These are phyloP conservation scores for Salix purpurea DNA, from an alignment of 345 rosid genomes.

Conservation along the genomic window DNA sequence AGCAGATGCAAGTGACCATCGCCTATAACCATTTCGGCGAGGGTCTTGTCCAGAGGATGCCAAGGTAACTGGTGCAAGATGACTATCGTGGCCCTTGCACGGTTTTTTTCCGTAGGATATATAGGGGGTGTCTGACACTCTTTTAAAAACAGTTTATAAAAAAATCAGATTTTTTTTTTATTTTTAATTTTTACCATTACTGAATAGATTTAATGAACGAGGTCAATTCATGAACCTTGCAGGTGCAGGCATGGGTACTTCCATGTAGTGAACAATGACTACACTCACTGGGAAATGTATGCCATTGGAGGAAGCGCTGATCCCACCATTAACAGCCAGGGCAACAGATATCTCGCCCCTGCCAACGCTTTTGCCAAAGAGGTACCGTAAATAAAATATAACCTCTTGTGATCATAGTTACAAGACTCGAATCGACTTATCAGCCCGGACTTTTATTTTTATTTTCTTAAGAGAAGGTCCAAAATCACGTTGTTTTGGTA, in stretches of 20 bases:
- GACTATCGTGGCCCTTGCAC: not conserved
- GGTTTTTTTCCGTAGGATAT: not conserved
- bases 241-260: slow-evolving; percentile 29
- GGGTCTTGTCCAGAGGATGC: slow-evolving; percentile 30
- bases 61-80: slow-evolving; percentile 13
- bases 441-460: no score
- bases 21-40: slow-evolving; percentile 30
- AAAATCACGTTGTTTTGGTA: no score
- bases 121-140: no score
- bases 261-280: slow-evolving; percentile 28
- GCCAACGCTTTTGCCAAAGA: slow-evolving; percentile 19
- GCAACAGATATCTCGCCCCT: slow-evolving; percentile 25
- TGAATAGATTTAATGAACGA: not conserved
- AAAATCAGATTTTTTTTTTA: no score
- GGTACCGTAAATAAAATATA: not conserved
- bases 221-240: not conserved
- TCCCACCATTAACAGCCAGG: slow-evolving; percentile 28
- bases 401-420: not conserved
- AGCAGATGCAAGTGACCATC: slow-evolving; percentile 25
- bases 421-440: no score
- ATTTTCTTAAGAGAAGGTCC: no score
- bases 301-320: slow-evolving; percentile 26
- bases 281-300: slow-evolving; percentile 29
- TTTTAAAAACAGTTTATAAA: no score
- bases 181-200: not conserved